Conservation (phyloP, 805 yeast species). For the Saccharomycopsis vini region DNA sequence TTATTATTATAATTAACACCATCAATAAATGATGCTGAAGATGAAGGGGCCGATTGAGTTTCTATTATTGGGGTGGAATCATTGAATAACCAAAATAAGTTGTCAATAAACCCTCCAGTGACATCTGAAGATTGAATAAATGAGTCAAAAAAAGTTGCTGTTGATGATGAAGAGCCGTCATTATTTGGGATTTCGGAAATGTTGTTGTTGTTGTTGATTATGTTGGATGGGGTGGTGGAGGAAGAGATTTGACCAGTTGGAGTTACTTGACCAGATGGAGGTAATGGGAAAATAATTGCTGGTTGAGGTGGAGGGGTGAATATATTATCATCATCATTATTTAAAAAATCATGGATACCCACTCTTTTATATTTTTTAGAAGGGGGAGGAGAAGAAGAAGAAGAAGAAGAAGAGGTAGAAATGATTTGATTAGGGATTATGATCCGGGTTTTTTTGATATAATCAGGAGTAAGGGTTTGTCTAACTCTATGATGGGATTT, state of each 20-base stretch:
- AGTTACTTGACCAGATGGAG: neutral
- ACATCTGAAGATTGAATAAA: conserved; percentile 4
- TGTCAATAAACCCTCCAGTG: conserved; percentile 16
- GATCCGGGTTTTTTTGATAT: no score
- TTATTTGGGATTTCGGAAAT: neutral
- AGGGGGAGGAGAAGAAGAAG: no score
- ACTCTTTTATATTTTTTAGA: conserved; percentile 1
- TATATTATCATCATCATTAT: conserved; percentile 3
- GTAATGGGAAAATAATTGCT: conserved; percentile 1
- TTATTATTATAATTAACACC: neutral
- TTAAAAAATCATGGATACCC: neutral
- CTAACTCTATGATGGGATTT: conserved; percentile 13
- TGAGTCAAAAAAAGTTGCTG: no score
- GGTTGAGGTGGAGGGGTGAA: conserved; percentile 13
- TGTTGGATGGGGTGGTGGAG: no score
- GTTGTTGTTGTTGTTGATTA: neutral
- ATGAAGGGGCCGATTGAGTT: neutral
- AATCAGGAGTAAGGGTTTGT: no score
- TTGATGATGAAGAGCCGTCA: neutral
- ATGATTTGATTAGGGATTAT: no score
- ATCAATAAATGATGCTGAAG: neutral
- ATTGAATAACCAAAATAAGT: conserved; percentile 15
- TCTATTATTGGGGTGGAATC: conserved; percentile 10
- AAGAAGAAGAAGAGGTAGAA: no score
- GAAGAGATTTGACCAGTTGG: no score